A percentile compares a stretch with the other conserved stretches of the same genome.
Conservation (phyloP, 345 rosid genomes). For the Kandelia obovata region DNA sequence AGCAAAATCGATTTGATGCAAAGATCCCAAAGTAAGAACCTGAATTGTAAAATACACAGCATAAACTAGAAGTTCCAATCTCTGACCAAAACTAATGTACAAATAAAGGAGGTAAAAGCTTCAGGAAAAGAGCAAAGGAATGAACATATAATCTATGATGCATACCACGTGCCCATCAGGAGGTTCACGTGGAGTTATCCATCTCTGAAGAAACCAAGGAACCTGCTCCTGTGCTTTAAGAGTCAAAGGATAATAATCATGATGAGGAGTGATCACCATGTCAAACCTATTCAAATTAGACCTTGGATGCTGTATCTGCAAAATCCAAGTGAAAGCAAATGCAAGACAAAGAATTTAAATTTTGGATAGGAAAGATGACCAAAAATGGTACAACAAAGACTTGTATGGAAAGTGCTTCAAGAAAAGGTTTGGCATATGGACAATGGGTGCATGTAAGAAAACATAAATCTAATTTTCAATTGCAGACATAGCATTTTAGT, state of each 20-base stretch:
- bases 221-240: conserved; percentile 69
- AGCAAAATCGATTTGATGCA: conserved; percentile 85
- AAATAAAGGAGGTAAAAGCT: no score
- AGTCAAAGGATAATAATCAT: conserved; percentile 86
- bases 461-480: background rate
- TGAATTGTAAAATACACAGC: conserved; percentile 26
- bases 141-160: background rate
- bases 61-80: conserved; percentile 7
- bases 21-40: conserved; percentile 86
- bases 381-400: background rate
- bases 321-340: conserved; percentile 13
- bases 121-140: no score
- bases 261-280: conserved; percentile 87
- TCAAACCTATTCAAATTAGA: conserved; percentile 81
- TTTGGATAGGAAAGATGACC: background rate
- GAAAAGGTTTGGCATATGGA: background rate
- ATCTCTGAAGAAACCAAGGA: conserved; percentile 68
- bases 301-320: conserved; percentile 96
- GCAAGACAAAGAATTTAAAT: background rate
- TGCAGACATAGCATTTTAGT: background rate
- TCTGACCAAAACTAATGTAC: background rate
- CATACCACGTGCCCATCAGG: conserved; percentile 76
- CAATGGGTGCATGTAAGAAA: background rate
- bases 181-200: conserved; percentile 87
- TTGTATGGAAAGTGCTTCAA: background rate